phyloP scores from a whole-genome alignment of 306 rosid species.

The Cicer chorassanicum region DNA sequence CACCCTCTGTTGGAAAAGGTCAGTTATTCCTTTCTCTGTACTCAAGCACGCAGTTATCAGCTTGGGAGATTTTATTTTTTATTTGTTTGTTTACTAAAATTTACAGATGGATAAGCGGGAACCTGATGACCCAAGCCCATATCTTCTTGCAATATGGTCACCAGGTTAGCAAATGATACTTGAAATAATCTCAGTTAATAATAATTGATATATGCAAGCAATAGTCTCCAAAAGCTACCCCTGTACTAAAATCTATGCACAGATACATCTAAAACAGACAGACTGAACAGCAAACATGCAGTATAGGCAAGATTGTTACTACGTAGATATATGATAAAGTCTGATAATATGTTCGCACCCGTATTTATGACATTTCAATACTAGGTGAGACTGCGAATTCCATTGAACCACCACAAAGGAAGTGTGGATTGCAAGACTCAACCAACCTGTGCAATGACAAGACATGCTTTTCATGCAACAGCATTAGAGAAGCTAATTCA shows the following conservation, averaged over 20 bases:
- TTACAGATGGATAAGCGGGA: constrained; percentile 82
- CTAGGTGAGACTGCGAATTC: constrained; percentile 85
- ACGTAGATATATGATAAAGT: constrained; percentile 32
- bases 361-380: constrained; percentile 32
- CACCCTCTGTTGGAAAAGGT: constrained; percentile 88
- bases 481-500: constrained; percentile 72
- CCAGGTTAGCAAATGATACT: constrained; percentile 69
- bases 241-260: constrained; percentile 30
- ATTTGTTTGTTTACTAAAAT: constrained; percentile 35
- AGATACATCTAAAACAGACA: constrained; percentile 30
- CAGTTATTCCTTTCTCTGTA: constrained; percentile 43
- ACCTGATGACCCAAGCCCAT: constrained; percentile 96
- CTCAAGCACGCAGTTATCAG: constrained; percentile 31
- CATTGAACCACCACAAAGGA: constrained; percentile 66
- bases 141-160: constrained; percentile 95
- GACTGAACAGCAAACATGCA: constrained; percentile 22
- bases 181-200: constrained; percentile 28
- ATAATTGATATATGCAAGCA: constrained; percentile 6
- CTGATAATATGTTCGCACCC: constrained; percentile 28
- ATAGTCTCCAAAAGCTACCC: constrained; percentile 27
- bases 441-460: constrained; percentile 61
- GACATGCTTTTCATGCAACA: constrained; percentile 76
- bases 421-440: constrained; percentile 63
- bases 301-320: constrained; percentile 31
- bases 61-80: constrained; percentile 7